phyloP scores from a whole-genome alignment of 495 filamentous ascomycete species.

The Bathelium albidoporum region DNA sequence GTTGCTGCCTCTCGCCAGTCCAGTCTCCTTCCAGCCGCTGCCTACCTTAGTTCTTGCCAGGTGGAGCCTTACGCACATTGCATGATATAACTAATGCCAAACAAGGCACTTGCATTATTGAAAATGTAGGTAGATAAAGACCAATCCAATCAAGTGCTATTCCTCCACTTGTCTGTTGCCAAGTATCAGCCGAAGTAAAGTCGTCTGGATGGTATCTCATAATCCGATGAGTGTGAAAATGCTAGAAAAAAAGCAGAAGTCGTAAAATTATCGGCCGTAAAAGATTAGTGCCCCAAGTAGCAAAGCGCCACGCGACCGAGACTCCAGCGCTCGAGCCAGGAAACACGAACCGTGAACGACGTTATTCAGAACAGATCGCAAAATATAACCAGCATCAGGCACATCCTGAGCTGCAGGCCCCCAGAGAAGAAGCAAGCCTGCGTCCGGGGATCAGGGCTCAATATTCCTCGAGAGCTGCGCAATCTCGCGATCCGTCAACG shows the following conservation, averaged over 20 bases:
- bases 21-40: too few relatives aligned
- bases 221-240: neutral
- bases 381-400: neutral
- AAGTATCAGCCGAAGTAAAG: neutral
- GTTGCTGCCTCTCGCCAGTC: too few relatives aligned
- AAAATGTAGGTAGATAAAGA: neutral
- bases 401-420: neutral
- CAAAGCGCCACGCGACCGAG: neutral
- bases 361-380: neutral
- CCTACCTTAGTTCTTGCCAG: too few relatives aligned
- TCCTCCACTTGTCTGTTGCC: neutral
- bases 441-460: slow-evolving; percentile 20
- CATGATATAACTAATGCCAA: neutral
- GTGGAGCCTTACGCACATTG: too few relatives aligned
- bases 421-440: neutral
- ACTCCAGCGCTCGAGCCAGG: neutral
- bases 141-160: neutral
- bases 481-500: slow-evolving; percentile 78
- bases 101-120: neutral
- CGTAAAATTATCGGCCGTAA: neutral
- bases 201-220: neutral
- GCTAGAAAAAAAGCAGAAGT: neutral
- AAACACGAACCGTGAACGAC: neutral
- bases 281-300: neutral
- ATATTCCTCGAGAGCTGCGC: slow-evolving; percentile 44